Evolutionary conservation across 2,329 filamentous ascomycete genomes (phyloP), one percentile per base, ranked within the genome.

Genomic region (Septoria linicola): DNA sequence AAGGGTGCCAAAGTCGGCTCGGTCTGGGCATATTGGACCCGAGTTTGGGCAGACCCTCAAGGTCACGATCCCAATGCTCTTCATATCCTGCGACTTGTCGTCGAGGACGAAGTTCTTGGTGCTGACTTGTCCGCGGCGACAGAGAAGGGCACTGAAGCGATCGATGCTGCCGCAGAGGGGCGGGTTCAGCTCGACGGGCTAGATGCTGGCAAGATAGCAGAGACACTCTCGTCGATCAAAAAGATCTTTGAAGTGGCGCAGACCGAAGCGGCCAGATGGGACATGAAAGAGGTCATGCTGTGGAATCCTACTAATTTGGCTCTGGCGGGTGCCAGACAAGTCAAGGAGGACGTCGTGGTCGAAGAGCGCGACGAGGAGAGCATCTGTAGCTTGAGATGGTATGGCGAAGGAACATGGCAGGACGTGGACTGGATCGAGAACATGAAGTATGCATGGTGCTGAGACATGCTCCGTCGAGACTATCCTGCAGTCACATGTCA

Each of bases 391-490:
- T 65, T 91, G 68, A 81, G 79, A 70, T 90, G 85, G 86, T 85
- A 87, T 62, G 84, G 81, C 1, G 73, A 8, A n/a, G 68, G 68
- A 10, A 53, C 39, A 20, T 79, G 75, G 3, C 63, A 71, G 4
- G 73, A 79, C 19, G 70, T 89, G 4, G 81, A 87, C 42, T 92
- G 88, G 87, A 70, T 89, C 43, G 80, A 76, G 10, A 89, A 87
- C 63, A 86, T 91, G 70, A 90, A 89, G 72, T 90, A 81, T 70
- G 85, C 76, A 1, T 92, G 87, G 87, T 89, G 84, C 66, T 91
- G 66, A 58, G 20, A n/a, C 21, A 11, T 2, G 23, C 11, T 25
- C 11, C 23, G 20, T 39, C 36, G 11, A 17, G 14, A 14, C 16
- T 16, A 14, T n/a, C 14, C 14, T 8, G n/a, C 17, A 14, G n/a